Conservation (phyloP, 1,139 yeast species). For the Hemisphaericaspora lyxosophila region DNA sequence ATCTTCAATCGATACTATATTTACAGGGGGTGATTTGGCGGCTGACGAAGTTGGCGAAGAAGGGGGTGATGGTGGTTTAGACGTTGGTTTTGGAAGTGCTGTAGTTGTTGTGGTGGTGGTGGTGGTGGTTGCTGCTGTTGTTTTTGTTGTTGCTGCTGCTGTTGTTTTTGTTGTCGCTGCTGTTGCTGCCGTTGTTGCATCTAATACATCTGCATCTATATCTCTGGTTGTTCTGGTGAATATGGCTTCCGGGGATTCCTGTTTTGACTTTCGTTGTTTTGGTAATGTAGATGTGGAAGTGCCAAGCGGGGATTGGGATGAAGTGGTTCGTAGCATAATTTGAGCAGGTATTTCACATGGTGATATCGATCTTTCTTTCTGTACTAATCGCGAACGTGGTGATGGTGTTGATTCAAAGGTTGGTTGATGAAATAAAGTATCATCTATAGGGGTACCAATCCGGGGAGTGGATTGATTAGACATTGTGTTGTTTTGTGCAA, state of each 20-base stretch:
- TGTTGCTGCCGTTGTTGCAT: neutral
- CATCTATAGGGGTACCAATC: constrained; percentile 3
- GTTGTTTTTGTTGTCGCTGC: neutral
- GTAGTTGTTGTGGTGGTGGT: too few relatives aligned
- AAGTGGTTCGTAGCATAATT: neutral
- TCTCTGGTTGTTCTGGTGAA: too few relatives aligned
- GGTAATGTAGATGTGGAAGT: constrained; percentile 3
- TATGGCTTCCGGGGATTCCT: too few relatives aligned
- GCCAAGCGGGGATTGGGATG: constrained; percentile 3
- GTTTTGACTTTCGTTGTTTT: constrained; percentile 4
- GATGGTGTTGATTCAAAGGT: constrained; percentile 5
- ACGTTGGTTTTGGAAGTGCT: too few relatives aligned
- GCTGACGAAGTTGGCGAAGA: constrained; percentile 1
- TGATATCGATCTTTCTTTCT: constrained; percentile 20
- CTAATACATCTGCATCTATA: neutral
- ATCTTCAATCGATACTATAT: constrained; percentile 28
- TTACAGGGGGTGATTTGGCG: constrained; percentile 1
- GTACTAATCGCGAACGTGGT: constrained; percentile 1
- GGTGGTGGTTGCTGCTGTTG: neutral
- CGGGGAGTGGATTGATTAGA: constrained; percentile 3
- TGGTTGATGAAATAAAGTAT: constrained; percentile 5
- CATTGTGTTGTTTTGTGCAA: constrained; percentile 6
- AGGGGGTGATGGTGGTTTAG: neutral
- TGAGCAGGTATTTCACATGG: constrained; percentile 18
- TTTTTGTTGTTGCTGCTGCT: neutral